Conservation (phyloP, 257 asterid genomes). For the Eustoma russellianum region DNA sequence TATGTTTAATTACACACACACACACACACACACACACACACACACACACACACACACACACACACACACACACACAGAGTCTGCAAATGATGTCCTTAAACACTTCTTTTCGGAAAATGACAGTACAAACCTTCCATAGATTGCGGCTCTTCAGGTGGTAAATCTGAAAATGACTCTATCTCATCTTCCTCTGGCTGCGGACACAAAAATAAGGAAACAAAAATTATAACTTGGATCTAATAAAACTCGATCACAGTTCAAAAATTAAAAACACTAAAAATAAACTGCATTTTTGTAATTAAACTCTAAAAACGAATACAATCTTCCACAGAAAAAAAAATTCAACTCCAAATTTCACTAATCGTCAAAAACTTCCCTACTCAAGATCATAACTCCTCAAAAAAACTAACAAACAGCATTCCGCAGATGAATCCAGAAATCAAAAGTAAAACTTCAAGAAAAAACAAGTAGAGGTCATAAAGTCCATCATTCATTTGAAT, state of each 20-base stretch:
- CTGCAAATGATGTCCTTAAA: too few species aligned
- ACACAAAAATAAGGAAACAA: slow-evolving; percentile 12
- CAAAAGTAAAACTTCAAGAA: slow-evolving; percentile 6
- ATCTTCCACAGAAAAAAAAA: background rate
- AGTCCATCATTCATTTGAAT: too few species aligned
- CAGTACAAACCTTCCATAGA: slow-evolving; percentile 57
- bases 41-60: too few species aligned
- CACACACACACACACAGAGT: background rate
- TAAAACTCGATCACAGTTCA: slow-evolving; percentile 14
- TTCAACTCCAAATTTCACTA: background rate
- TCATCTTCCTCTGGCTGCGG: slow-evolving; percentile 55
- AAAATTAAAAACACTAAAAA: slow-evolving; percentile 13
- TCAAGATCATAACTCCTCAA: slow-evolving; percentile 6
- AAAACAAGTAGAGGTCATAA: slow-evolving; percentile 2
- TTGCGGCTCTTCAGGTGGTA: slow-evolving; percentile 48
- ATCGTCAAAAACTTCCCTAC: slow-evolving; percentile 4
- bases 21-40: too few species aligned
- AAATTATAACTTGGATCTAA: slow-evolving; percentile 20
- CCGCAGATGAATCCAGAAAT: slow-evolving; percentile 1
- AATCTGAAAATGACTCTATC: slow-evolving; percentile 61
- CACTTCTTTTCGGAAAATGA: too few species aligned
- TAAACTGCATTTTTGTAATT: slow-evolving; percentile 8
- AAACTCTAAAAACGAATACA: slow-evolving; percentile 14
- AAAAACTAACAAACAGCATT: slow-evolving; percentile 5
- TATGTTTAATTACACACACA: too few species aligned